Base-by-base conservation (phyloP, 805 yeast species). In the Pichia phayaonensis region DNA sequence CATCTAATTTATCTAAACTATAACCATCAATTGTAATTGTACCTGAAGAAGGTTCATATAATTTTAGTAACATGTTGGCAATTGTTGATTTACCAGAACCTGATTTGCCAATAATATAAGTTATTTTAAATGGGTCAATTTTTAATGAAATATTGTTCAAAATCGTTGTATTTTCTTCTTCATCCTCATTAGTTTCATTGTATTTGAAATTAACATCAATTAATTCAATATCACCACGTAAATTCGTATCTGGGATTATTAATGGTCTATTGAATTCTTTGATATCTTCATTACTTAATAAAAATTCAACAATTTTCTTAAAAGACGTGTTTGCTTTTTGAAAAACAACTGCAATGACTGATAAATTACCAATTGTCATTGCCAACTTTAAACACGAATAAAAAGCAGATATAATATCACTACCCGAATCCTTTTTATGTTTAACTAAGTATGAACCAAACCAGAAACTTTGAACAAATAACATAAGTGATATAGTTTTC, bases 21-120 rank as follows among this genome's bases (percentile, higher is more conserved):
- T 66, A 60, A 0, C 79, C 84, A 62, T 81, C 90, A 13, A 90
- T 64, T 2, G 61, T 61, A 1, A 94, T 76, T 1, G 59, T 50
- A 0, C 99, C 99, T 0, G 62, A 50, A 0, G 63, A 54, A 54
- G 86, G 67, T 0, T 63, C 54, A 58, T 90, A 89, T 23, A 87
- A 74, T 26, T 76, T 76, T 49, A 85, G 62, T 1, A 94, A 58
- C 2, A 94, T 63, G 38, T 75, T 76, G 0, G 84, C 77, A 2
- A 94, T 54, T 0, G 98, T 85, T 0, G 98, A 92, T 64, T 94
- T 94, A 0, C 99, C 99, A 0, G 90, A 83, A 0, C 99, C 99
- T 0, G 97, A 90, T 53, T 75, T 73, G 1, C 99, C 99, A 41
- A 94, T 77, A 4, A 94, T 66, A 58, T 79, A 92, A 1, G 83